Evolutionary conservation across 441 rosid species (phyloP), one percentile per base, ranked within the genome.

Genomic region (Hura crepitans): DNA sequence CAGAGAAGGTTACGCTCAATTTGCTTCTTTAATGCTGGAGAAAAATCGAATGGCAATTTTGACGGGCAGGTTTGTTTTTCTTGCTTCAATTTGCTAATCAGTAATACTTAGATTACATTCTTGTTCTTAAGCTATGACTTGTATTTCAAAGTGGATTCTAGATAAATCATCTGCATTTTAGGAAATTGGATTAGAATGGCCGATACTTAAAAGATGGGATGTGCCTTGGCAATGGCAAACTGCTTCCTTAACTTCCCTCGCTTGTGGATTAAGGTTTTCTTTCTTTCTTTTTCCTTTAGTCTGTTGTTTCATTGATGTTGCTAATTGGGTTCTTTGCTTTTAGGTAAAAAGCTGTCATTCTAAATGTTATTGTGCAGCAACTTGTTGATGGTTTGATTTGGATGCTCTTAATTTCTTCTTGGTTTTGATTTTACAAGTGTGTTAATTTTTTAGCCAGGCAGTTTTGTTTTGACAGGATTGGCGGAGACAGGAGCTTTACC

Each of bases 221-320:
- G 97, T 86, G 43, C 99, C 99, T 18, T 94, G 99, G 97, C 78
- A 78, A 59, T 89, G 99, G 97, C 96, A 81, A 72, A 89, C 94
- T 45, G 87, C 83, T 80, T 89, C 93, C 7, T 83, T 95, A 72
- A 89, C 97, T 22, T 90, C 89, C n/a, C 84, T 95, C 55, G 93
- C 97, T 58, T 95, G 99, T 75, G 99, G 85, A 77, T 76, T 95
- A 75, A 92, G 99, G 99, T 94, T 74, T 46, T 15, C 43, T 70
- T 65, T 65, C 58, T 70, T 55, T 23, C 23, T 35, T 35, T 35
- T 35, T 35, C 7, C 42, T 50, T 58, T 33, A 6, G 13, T 20
- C 59, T 50, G 4, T 50, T 12, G 13, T 30, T 46, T 18, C 33
- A 51, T 57, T 49, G 17, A 0, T 31, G 13, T 2, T 15, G 51